Evolutionary conservation across 2,329 filamentous ascomycete species (phyloP).

Genomic region (Orbilia blumenaviensis): DNA sequence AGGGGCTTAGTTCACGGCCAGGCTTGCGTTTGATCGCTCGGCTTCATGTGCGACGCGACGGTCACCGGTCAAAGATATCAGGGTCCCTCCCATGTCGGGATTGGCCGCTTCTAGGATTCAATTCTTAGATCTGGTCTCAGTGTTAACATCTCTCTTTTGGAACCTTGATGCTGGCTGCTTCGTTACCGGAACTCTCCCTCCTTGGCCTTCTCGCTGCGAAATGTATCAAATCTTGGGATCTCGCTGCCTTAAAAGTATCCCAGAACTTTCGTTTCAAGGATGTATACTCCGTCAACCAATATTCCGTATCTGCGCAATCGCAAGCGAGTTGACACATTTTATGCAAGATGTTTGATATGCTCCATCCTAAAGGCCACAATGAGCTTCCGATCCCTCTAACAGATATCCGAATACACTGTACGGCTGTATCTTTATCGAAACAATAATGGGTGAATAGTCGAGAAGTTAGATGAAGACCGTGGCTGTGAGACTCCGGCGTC

Average conservation of each 20-base stretch:
- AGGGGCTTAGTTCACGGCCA: not conserved
- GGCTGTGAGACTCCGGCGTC: not conserved
- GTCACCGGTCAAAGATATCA: conserved; percentile 7
- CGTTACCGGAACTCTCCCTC: conserved; percentile 27
- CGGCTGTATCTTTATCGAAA: not conserved
- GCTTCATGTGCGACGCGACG: not conserved
- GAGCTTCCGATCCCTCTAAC: not conserved
- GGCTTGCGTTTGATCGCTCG: not conserved
- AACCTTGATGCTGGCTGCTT: conserved; percentile 13
- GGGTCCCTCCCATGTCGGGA: not conserved
- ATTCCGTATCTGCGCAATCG: conserved; percentile 15
- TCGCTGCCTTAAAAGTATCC: not conserved
- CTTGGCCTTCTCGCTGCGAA: conserved; percentile 5
- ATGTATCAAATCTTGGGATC: not conserved
- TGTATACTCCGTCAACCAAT: not conserved
- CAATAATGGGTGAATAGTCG: not conserved
- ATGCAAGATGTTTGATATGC: conserved; percentile 7
- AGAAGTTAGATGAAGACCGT: not conserved
- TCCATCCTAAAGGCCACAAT: not conserved
- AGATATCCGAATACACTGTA: too few species aligned
- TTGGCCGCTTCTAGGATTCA: not conserved
- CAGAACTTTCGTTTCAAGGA: conserved; percentile 18
- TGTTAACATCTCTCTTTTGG: not conserved
- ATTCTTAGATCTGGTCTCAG: too few species aligned
- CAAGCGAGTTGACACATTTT: conserved; percentile 9